These are phyloP conservation scores for Fusarium subtropicale DNA, from an alignment of 2,329 filamentous ascomycete species.

Conservation along the genomic window DNA sequence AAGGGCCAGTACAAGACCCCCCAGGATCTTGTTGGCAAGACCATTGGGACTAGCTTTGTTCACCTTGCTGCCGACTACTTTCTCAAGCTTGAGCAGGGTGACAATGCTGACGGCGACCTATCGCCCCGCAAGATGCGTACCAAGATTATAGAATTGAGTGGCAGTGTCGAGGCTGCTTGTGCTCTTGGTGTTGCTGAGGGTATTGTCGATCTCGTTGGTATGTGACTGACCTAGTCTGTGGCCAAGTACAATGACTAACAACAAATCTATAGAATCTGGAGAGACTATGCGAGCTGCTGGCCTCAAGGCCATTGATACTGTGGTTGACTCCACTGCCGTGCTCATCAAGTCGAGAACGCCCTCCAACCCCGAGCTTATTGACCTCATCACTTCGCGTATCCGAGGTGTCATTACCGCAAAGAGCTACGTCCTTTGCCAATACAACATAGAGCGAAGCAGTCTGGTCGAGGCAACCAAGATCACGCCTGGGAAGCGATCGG, in stretches of 20 bases:
- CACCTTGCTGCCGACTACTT: slow-evolving; percentile 87
- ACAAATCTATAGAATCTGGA: slow-evolving; percentile 77
- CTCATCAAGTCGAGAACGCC: slow-evolving; percentile 91
- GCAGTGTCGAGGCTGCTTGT: slow-evolving; percentile 97
- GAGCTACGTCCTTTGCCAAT: slow-evolving; percentile 93
- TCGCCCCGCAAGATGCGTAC: slow-evolving; percentile 73
- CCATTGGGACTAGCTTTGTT: slow-evolving; percentile 95
- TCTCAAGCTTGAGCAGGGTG: slow-evolving; percentile 74
- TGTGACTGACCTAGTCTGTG: slow-evolving; percentile 53
- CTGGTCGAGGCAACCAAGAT: slow-evolving; percentile 77
- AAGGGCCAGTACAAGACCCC: slow-evolving; percentile 78
- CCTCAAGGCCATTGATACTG: slow-evolving; percentile 92
- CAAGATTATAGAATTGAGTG: slow-evolving; percentile 92
- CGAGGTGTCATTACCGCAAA: slow-evolving; percentile 95
- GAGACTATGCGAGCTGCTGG: slow-evolving; percentile 98
- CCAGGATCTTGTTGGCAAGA: slow-evolving; percentile 87
- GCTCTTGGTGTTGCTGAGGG: slow-evolving; percentile 95
- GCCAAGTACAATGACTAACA: slow-evolving; percentile 27
- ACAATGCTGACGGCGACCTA: slow-evolving; percentile 53
- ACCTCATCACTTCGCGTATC: slow-evolving; percentile 87
- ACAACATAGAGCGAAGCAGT: slow-evolving; percentile 83
- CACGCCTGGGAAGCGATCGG: slow-evolving; percentile 93
- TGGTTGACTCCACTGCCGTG: slow-evolving; percentile 87
- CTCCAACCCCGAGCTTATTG: slow-evolving; percentile 81
- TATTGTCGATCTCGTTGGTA: slow-evolving; percentile 96